These are phyloP conservation scores for Xerocomus nothofagi DNA, from an alignment of 1,284 basidiomycete genomes.

Conservation along the genomic window DNA sequence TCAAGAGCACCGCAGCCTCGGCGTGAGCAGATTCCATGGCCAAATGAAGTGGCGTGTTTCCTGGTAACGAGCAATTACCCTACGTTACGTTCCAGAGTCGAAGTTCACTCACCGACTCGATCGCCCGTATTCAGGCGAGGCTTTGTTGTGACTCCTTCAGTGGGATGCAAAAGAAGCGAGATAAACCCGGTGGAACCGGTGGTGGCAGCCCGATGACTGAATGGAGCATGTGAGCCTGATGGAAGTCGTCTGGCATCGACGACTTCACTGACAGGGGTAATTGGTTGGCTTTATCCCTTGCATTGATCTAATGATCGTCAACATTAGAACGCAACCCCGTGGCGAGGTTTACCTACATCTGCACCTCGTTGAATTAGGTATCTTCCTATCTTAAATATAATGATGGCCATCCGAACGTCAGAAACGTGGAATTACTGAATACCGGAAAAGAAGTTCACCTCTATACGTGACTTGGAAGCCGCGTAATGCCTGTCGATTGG, in stretches of 20 bases:
- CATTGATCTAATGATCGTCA: constrained; percentile 71
- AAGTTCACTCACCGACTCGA: constrained; percentile 63
- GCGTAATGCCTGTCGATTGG: constrained; percentile 77
- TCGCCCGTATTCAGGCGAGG: constrained; percentile 85
- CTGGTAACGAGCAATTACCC: constrained; percentile 39
- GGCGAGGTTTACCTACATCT: constrained; percentile 77
- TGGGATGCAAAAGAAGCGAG: constrained; percentile 73
- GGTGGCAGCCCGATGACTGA: constrained; percentile 90
- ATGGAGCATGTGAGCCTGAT: constrained; percentile 5
- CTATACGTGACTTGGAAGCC: constrained; percentile 87
- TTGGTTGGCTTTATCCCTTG: constrained; percentile 88
- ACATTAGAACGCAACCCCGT: constrained; percentile 36
- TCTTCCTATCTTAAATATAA: constrained; percentile 71
- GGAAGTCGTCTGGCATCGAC: not conserved
- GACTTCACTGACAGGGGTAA: constrained; percentile 68
- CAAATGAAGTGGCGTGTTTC: constrained; percentile 94
- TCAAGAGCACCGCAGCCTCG: constrained; percentile 83
- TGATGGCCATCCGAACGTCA: constrained; percentile 9
- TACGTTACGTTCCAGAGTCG: not conserved
- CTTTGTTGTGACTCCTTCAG: constrained; percentile 66
- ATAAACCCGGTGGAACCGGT: constrained; percentile 90
- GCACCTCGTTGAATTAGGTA: constrained; percentile 83
- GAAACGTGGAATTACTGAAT: not conserved
- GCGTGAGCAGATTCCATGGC: constrained; percentile 95
- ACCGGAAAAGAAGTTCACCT: constrained; percentile 45